These are phyloP conservation scores for Tulasnella sp. DNA, from an alignment of 768 basidiomycete genomes.

Conservation along the genomic window DNA sequence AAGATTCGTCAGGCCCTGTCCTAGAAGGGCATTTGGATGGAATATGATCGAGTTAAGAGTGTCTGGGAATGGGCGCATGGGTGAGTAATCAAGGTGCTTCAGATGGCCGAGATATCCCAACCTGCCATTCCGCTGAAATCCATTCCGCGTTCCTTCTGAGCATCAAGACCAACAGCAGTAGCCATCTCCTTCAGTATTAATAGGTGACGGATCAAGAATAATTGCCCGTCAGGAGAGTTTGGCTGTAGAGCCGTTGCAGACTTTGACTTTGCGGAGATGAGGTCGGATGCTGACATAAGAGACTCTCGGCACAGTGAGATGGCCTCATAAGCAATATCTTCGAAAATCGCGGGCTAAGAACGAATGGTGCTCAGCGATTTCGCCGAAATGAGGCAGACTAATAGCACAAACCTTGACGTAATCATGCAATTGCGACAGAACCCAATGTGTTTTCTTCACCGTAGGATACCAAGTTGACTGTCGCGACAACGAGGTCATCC, in stretches of 20 bases:
- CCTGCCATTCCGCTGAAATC: constrained; percentile 54
- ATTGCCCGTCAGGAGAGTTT: constrained; percentile 52
- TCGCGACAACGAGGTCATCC: constrained; percentile 57
- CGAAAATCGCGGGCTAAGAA: constrained; percentile 81
- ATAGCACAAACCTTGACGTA: constrained; percentile 70
- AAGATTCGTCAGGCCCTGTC: constrained; percentile 38
- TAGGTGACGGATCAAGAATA: constrained; percentile 87
- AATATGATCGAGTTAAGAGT: constrained; percentile 14
- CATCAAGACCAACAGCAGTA: constrained; percentile 58
- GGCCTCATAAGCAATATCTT: constrained; percentile 94
- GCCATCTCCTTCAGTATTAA: constrained; percentile 88
- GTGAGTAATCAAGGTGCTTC: not conserved
- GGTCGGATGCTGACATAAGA: constrained; percentile 61
- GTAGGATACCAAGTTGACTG: constrained; percentile 92
- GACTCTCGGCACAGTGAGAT: constrained; percentile 75
- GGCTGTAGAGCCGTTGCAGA: not conserved
- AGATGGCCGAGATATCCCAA: constrained; percentile 27
- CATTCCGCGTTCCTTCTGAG: constrained; percentile 37
- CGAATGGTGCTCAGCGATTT: not conserved
- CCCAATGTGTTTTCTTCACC: constrained; percentile 80
- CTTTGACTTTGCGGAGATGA: constrained; percentile 42
- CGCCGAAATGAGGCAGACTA: not conserved
- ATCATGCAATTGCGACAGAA: constrained; percentile 79
- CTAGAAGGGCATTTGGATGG: constrained; percentile 10
- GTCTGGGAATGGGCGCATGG: not conserved